These are phyloP conservation scores for Sungouiozyma ichnusensis DNA, from an alignment of 805 yeast genomes.

Conservation along the genomic window DNA sequence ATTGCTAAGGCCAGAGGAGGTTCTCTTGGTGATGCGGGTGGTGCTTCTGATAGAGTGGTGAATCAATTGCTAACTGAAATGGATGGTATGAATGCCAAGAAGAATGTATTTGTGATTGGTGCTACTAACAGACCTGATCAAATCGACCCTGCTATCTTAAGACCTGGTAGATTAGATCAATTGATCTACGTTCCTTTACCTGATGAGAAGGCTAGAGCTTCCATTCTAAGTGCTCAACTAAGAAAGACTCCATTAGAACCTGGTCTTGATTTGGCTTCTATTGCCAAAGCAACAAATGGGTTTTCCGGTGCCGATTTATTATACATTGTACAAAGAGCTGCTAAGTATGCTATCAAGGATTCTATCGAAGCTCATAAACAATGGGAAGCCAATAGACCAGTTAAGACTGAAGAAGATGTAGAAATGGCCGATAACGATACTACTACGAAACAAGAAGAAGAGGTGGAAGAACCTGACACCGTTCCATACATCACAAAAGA, in stretches of 20 bases:
- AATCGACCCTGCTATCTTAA: conserved; percentile 94
- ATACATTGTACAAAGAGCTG: conserved; percentile 96
- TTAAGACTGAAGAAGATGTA: conserved; percentile 38
- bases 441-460: conserved; percentile 34
- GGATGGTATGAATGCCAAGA: conserved; percentile 99
- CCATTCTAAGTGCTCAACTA: conserved; percentile 89
- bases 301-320: conserved; percentile 98
- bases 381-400: conserved; percentile 36
- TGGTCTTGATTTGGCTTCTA: conserved; percentile 76
- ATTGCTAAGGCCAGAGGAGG: conserved; percentile 98
- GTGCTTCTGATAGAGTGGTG: conserved; percentile 96
- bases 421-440: conserved; percentile 29
- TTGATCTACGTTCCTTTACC: conserved; percentile 97
- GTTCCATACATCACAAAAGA: conserved; percentile 91
- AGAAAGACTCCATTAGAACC: conserved; percentile 99
- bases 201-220: conserved; percentile 86
- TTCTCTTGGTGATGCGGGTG: conserved; percentile 92
- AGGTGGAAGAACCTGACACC: conserved; percentile 66
- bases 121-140: conserved; percentile 99
- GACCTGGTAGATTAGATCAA: conserved; percentile 99
- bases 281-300: conserved; percentile 91
- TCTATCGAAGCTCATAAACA: conserved; percentile 75
- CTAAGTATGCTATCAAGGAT: conserved; percentile 96
- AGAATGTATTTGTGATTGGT: conserved; percentile 97
- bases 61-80: conserved; percentile 94